Conservation (phyloP, 192 early-diverging fungal genomes). For the Coemansia sp. region DNA sequence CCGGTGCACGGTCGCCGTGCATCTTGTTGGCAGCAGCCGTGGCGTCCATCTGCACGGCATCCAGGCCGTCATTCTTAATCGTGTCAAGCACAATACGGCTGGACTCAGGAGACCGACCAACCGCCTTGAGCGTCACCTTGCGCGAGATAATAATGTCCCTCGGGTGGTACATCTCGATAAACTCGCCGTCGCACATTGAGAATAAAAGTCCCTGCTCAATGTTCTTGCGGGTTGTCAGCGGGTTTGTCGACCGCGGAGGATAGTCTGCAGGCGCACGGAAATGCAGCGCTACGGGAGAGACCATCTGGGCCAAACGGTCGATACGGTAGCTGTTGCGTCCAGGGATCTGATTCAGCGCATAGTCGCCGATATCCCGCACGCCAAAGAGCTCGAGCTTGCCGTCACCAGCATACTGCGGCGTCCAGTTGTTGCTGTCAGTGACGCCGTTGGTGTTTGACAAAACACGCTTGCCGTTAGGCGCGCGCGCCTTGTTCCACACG, state of each 20-base stretch:
- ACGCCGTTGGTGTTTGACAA: constrained; percentile 52
- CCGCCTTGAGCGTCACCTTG: constrained; percentile 64
- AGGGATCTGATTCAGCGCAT: constrained; percentile 62
- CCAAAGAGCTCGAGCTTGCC: constrained; percentile 66
- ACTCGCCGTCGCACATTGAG: constrained; percentile 78
- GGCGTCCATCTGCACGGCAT: constrained; percentile 51
- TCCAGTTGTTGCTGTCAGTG: constrained; percentile 58
- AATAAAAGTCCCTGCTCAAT: constrained; percentile 56
- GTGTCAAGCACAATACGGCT: constrained; percentile 60
- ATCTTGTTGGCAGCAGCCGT: constrained; percentile 42
- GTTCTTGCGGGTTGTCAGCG: constrained; percentile 27
- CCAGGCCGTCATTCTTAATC: constrained; percentile 47
- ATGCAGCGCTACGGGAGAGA: constrained; percentile 54
- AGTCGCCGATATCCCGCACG: constrained; percentile 59
- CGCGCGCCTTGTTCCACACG: constrained; percentile 60
- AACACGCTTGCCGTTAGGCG: constrained; percentile 31
- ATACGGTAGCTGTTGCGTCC: constrained; percentile 56
- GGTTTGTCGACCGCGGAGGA: constrained; percentile 27
- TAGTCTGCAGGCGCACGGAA: constrained; percentile 55
- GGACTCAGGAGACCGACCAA: constrained; percentile 54
- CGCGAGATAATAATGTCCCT: constrained; percentile 59
- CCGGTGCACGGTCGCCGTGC: constrained; percentile 12
- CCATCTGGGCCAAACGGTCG: constrained; percentile 66
- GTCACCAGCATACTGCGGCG: constrained; percentile 66
- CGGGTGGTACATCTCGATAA: constrained; percentile 64